phyloP scores from a whole-genome alignment of 345 rosid genomes.

The Dimocarpus longan region DNA sequence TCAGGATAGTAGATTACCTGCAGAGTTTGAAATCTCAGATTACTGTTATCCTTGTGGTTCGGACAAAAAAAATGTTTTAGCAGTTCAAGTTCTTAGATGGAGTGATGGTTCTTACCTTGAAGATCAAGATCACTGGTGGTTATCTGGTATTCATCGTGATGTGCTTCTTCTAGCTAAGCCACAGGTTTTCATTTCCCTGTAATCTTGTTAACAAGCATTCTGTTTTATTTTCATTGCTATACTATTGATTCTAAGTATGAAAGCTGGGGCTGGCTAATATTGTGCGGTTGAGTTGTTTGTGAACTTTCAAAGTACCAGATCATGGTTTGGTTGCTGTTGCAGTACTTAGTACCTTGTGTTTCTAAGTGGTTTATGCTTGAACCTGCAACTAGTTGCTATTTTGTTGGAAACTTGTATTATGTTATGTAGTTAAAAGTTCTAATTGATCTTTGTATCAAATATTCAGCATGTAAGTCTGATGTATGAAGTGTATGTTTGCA shows the following conservation, averaged over 20 bases:
- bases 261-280: background rate
- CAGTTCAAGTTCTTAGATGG: slow-evolving; percentile 98
- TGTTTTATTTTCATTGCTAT: background rate
- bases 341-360: background rate
- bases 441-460: background rate
- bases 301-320: background rate
- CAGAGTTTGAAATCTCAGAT: slow-evolving; percentile 97
- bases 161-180: slow-evolving; percentile 98
- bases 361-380: background rate
- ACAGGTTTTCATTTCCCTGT: slow-evolving; percentile 49
- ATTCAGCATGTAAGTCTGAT: background rate
- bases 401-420: background rate
- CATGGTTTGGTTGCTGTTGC: background rate
- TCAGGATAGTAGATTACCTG: slow-evolving; percentile 98
- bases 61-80: slow-evolving; percentile 78
- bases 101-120: slow-evolving; percentile 99
- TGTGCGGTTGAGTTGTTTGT: background rate
- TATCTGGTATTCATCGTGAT: slow-evolving; percentile 95
- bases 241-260: background rate
- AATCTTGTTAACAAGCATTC: background rate
- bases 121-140: slow-evolving; percentile 99
- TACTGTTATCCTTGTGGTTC: slow-evolving; percentile 74
- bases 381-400: background rate
- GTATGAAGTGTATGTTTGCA: background rate
- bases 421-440: background rate